Evolutionary conservation across 2,329 filamentous ascomycete genomes (phyloP), one percentile per base, ranked within the genome.

Genomic region (Raffaelea deltoideospora): DNA sequence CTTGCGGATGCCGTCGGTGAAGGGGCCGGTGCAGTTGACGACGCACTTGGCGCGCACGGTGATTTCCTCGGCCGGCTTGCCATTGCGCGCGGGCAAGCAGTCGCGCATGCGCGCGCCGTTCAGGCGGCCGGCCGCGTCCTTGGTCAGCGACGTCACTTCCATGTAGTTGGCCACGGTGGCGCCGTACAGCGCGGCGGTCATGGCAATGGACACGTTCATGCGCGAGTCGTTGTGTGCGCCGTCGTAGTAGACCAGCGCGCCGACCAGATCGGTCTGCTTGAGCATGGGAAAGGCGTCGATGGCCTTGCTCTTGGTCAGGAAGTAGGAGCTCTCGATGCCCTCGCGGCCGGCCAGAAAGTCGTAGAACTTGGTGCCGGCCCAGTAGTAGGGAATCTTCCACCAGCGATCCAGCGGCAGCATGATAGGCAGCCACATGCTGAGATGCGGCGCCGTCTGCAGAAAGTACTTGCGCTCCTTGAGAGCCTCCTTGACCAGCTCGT

Each of bases 191-290:
- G 79, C 76, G 37, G 82, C 81, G 8, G 82, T 88, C 64, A 85
- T 76, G 18, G 79, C 82, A 34, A 90, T 67, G 10, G 80, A 84
- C 32, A 87, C 76, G 54, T 88, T 88, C 81, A 88, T 90, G 43
- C 82, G 75, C 20, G 82, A 85, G 53, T 90, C 82, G 52, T 90
- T 88, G 63, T 88, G 83, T 39, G 82, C 81, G 43, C 82, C 82
- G 59, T 90, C 79, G 53, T 88, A 88, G 66, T 90, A 90, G 27
- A 88, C 81, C 49, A 88, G 61, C 24, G 82, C 82, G 45, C 83
- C 82, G 37, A 85, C 69, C 14, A 88, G 61, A 27, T 74, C 74
- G 37, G 81, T 73, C 50, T 72, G 76, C 57, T 78, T 79, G 47
- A 90, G 60, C 70, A 86, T 79, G 18, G 82, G 82, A 50, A 87